These are phyloP conservation scores for Datura wrightii DNA, from an alignment of 257 asterid genomes.

Conservation along the genomic window DNA sequence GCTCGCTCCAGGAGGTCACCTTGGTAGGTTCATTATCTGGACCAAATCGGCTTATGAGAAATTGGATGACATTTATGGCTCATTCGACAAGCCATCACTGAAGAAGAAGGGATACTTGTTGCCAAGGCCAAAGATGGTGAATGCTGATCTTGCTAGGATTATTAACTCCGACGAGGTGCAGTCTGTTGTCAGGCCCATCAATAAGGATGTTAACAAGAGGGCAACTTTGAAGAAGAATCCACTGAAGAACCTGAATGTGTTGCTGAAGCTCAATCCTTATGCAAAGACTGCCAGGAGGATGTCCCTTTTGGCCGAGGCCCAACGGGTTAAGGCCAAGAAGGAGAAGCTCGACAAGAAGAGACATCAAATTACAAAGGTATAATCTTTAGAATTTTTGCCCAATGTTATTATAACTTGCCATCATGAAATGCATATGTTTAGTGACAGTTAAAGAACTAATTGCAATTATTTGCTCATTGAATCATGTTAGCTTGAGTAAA, in stretches of 20 bases:
- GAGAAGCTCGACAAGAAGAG: constrained; percentile 82
- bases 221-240: constrained; percentile 35
- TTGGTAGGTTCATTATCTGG: constrained; percentile 83
- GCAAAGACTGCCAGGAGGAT: constrained; percentile 77
- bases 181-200: constrained; percentile 83
- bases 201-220: constrained; percentile 59
- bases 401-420: too few relatives aligned
- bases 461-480: neutral
- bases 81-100: constrained; percentile 69
- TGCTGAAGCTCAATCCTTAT: constrained; percentile 80
- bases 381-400: neutral
- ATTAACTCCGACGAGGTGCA: constrained; percentile 93
- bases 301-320: constrained; percentile 84
- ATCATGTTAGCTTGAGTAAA: neutral
- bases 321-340: constrained; percentile 74
- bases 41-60: constrained; percentile 83
- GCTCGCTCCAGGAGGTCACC: constrained; percentile 87
- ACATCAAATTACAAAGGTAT: constrained; percentile 69
- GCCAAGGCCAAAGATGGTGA: constrained; percentile 79
- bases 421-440: neutral
- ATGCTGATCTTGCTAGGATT: constrained; percentile 83
- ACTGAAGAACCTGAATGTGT: constrained; percentile 32
- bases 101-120: constrained; percentile 72
- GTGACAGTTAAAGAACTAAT: neutral
- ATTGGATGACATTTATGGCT: constrained; percentile 68